phyloP scores from a whole-genome alignment of 306 rosid genomes.

The barrel medic (Medicago truncatula) region MtrunA17r5.0-ANR NC_053042.1:1969501-1970000 shows the following conservation, averaged over 20 bases:
- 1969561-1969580: constrained; percentile 12
- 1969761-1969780: constrained; percentile 3
- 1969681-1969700: background rate
- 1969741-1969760: background rate
- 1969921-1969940: constrained; percentile 21
- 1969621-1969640: constrained; percentile 12
- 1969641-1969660: constrained; percentile 11
- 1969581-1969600: background rate
- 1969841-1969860: background rate
- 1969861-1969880: background rate
- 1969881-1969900: background rate
- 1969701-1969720: background rate
- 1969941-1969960: constrained; percentile 15
- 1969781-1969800: background rate
- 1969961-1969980: constrained; percentile 5
- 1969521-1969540: constrained; percentile 5
- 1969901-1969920: constrained; percentile 4
- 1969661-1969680: constrained; percentile 7
- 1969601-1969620: constrained; percentile 13
- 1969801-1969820: background rate
- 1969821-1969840: constrained; percentile 22
- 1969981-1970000: constrained; percentile 17
- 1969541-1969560: background rate
- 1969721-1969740: background rate
- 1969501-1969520: background rate